Conservation (phyloP, 495 filamentous ascomycete species). For the Annulohypoxylon stygium region DNA sequence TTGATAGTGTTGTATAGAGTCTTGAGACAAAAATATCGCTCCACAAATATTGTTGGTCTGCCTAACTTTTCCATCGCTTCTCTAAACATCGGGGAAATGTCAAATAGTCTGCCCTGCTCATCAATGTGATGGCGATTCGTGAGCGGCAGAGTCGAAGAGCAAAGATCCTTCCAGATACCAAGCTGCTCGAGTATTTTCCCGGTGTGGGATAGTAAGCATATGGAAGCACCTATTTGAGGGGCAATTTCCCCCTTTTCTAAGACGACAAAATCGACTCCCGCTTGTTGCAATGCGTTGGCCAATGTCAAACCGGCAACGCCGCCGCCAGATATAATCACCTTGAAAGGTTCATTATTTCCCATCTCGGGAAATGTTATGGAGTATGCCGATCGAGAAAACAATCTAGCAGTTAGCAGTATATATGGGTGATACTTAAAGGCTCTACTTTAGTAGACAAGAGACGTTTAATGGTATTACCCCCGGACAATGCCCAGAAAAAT, state of each 20-base stretch:
- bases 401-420: not conserved
- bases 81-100: slow-evolving; percentile 37
- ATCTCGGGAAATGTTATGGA: slow-evolving; percentile 1
- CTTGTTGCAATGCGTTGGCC: slow-evolving; percentile 55
- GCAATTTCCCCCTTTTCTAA: slow-evolving; percentile 61
- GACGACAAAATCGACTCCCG: slow-evolving; percentile 59
- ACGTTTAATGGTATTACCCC: no score
- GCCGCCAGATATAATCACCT: slow-evolving; percentile 64
- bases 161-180: slow-evolving; percentile 51
- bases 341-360: slow-evolving; percentile 48
- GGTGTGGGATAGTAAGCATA: slow-evolving; percentile 47
- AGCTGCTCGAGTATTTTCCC: slow-evolving; percentile 62
- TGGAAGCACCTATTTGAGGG: slow-evolving; percentile 56
- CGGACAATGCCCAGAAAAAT: not conserved
- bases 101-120: slow-evolving; percentile 35
- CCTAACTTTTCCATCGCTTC: slow-evolving; percentile 20
- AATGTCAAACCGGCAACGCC: slow-evolving; percentile 60
- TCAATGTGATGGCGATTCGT: slow-evolving; percentile 34
- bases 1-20: slow-evolving; percentile 36
- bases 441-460: no score
- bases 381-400: not conserved
- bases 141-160: slow-evolving; percentile 29
- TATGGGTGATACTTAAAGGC: no score
- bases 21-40: slow-evolving; percentile 36
- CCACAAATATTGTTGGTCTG: slow-evolving; percentile 30